Base-by-base conservation (phyloP, 805 yeast genomes). In the Saccharomyces cerevisiae region DNA sequence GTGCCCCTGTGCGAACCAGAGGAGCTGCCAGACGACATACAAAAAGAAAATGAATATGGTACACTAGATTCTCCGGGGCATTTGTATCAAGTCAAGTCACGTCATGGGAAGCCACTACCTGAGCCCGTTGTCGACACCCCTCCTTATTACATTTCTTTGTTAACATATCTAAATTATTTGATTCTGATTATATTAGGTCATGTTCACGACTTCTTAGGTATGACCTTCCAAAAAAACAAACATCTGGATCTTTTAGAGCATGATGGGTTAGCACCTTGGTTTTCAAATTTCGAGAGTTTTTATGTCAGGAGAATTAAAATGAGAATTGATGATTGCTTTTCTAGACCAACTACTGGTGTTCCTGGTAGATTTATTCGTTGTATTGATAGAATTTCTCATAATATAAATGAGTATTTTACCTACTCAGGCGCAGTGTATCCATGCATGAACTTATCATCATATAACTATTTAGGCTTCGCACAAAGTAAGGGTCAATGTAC, bases 221-320 rank as follows among this genome's bases (percentile, higher is more conserved):
- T 85, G 67, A 72, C 76, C 24, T 87, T 91, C 70, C 79, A 79
- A 66, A 86, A 87, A 21, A 78, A 80, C 51, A 79, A 77, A 53
- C 87, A 85, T 63, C 73, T 71, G 46, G 87, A 85, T 59, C 76
- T 91, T 55, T 71, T 85, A 51, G 92, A 88, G 65, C 78, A 79
- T 59, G 84, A 92, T 68, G 99, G 99, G 1, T 83, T 88, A 64
- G 97, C 99, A 32, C 98, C 99, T 29, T 87, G 96, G 86, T 87
- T 86, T 63, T 87, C 94, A 27, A 92, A 90, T 49, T 90, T 92
- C 68, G 99, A 94, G 71, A 83, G 88, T 59, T 95, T 94, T 69
- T 94, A 91, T 70, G 85, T 91, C 47, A 85, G 99, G 64, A 84
- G 98, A 64, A 79, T 94, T 77, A 91, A 94, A 70, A 81, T 79